A percentile compares a stretch with the other conserved stretches of the same genome.
These are phyloP conservation scores for Incumbomyces lentus DNA, from an alignment of 2,329 filamentous ascomycete species.

Conservation along the genomic window DNA sequence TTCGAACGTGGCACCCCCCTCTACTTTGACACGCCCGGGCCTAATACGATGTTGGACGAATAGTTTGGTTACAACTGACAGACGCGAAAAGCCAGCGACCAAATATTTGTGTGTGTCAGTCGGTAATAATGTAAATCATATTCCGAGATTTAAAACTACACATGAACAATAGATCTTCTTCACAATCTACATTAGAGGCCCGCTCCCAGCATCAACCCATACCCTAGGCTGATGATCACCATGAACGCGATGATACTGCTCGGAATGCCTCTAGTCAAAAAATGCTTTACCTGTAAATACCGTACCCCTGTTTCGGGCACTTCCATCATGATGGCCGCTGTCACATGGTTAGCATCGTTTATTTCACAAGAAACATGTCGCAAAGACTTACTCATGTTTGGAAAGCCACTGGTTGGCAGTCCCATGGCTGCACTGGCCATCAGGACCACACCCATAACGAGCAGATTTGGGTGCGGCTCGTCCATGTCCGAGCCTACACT, in stretches of 20 bases:
- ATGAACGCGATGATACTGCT: constrained; percentile 69
- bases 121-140: too few relatives aligned
- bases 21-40: too few relatives aligned
- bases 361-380: background rate
- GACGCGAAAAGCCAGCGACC: too few relatives aligned
- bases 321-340: constrained; percentile 98
- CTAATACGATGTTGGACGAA: too few relatives aligned
- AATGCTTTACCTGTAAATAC: constrained; percentile 86
- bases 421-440: constrained; percentile 99
- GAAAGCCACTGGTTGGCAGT: constrained; percentile 88
- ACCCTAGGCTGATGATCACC: constrained; percentile 81
- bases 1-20: too few relatives aligned
- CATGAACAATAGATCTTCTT: too few relatives aligned
- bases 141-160: too few relatives aligned
- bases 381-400: constrained; percentile 86
- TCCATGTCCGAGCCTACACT: constrained; percentile 78
- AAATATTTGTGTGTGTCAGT: too few relatives aligned
- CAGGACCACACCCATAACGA: constrained; percentile 88
- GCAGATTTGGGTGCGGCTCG: constrained; percentile 80
- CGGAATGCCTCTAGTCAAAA: constrained; percentile 86
- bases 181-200: constrained; percentile 41
- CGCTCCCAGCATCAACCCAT: constrained; percentile 73
- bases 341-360: constrained; percentile 6
- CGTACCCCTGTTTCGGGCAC: constrained; percentile 80
- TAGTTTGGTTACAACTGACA: too few relatives aligned